Base-by-base conservation (phyloP, 2,329 filamentous ascomycete species). In the Aureobasidium lini region DNA sequence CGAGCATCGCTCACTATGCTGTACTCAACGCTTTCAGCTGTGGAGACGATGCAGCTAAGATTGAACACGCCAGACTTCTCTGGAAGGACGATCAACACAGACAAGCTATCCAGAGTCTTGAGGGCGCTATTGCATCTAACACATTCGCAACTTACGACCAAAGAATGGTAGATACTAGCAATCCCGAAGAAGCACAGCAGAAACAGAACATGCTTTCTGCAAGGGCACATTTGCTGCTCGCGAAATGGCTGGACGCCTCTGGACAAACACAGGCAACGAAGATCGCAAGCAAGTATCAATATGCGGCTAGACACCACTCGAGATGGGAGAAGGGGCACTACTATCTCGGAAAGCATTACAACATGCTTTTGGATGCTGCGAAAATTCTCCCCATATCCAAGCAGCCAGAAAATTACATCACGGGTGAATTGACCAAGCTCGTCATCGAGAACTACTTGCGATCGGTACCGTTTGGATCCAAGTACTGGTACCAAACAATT, bases 281-380 rank as follows among this genome's bases (percentile, higher is more conserved):
- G 4, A 81, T 97, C 63, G 84, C 90, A 47, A 81, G 85, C 57
- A 89, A 90, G 68, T 99, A 96, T 67, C 87, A 91, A 63, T 83
- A 88, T 64, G 92, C 92, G 1, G 84, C 88, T n/a, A 85, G 82
- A 69, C 85, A 83, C 2, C 76, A 72, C 63, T 75, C 79, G 5
- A 84, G 84, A 54, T 99, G 93, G 92, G 94, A 99, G 70, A 97
- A 96, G 73, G 92, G 90, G 0, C 93, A 97, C 70, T 99, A 97
- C 71, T 96, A 96, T 71, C 82, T 99, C 9, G 94, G 94, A 5
- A 90, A 93, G 48, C 91, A 97, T 73, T 99, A 99, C 80, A 95
- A 96, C 71, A 99, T 96, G 72, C 82, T 97, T 4, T 78, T 96
- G 3, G 93, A 97, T 67, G 89, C 90, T 0, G 91, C 97, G 71